Conservation (phyloP, 768 basidiomycete genomes). For the Mycena capillaripes region DNA sequence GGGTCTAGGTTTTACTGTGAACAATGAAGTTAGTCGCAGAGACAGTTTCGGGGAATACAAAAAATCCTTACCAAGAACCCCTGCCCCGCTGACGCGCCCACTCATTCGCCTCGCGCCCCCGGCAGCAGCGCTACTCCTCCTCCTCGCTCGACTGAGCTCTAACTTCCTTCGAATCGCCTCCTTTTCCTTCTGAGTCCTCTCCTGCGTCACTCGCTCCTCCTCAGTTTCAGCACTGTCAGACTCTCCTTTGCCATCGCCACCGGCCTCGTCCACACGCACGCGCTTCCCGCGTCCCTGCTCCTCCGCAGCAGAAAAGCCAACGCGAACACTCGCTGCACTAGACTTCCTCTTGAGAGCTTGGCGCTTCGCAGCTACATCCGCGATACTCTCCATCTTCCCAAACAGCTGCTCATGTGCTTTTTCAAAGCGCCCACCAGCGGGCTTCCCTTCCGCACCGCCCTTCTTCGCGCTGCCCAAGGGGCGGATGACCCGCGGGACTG, state of each 20-base stretch:
- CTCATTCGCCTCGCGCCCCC: constrained; percentile 45
- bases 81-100: constrained; percentile 56
- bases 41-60: not conserved
- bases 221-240: constrained; percentile 55
- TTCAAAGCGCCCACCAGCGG: constrained; percentile 56
- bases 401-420: constrained; percentile 76
- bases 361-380: constrained; percentile 52
- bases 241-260: constrained; percentile 40
- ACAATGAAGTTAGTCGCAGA: constrained; percentile 16
- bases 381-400: constrained; percentile 84
- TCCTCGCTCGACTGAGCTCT: constrained; percentile 74
- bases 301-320: constrained; percentile 46
- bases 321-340: constrained; percentile 48
- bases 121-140: constrained; percentile 76
- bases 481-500: constrained; percentile 30
- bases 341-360: constrained; percentile 64
- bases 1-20: constrained; percentile 54
- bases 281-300: constrained; percentile 47
- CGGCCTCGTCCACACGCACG: constrained; percentile 53
- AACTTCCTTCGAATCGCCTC: constrained; percentile 76
- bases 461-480: constrained; percentile 49
- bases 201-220: constrained; percentile 48
- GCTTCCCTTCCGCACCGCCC: constrained; percentile 45
- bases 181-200: constrained; percentile 62
- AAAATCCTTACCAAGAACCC: constrained; percentile 55